A percentile compares a stretch with the other conserved stretches of the same genome.
phyloP scores from a whole-genome alignment of 306 rosid genomes.

The Cicer yamashitae region DNA sequence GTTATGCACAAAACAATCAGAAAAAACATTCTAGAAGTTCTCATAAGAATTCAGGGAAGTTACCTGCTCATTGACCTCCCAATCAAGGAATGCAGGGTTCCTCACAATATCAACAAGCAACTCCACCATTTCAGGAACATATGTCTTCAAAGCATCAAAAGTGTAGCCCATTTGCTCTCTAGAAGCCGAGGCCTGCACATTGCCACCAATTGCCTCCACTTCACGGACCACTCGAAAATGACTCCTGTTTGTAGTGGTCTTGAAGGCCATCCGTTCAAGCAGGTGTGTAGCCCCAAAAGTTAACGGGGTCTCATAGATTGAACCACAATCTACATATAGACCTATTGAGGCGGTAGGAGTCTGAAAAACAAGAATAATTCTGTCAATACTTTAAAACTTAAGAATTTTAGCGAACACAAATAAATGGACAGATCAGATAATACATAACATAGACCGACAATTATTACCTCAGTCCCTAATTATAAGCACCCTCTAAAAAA shows the following conservation, averaged over 20 bases:
- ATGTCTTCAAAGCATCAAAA: conserved; percentile 81
- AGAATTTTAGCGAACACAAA: neutral
- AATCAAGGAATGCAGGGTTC: conserved; percentile 87
- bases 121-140: conserved; percentile 95
- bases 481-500: no score
- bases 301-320: conserved; percentile 76
- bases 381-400: neutral
- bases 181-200: conserved; percentile 83
- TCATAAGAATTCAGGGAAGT: conserved; percentile 22
- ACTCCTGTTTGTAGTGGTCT: conserved; percentile 81
- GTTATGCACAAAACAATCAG: neutral
- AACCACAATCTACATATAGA: conserved; percentile 77
- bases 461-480: no score
- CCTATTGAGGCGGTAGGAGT: conserved; percentile 87
- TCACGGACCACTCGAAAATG: conserved; percentile 88
- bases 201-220: conserved; percentile 95
- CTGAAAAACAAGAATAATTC: conserved; percentile 53
- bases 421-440: neutral
- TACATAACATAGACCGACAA: neutral
- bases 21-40: neutral
- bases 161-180: conserved; percentile 96
- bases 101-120: conserved; percentile 79
- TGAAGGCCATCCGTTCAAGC: conserved; percentile 90
- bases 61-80: conserved; percentile 98
- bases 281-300: conserved; percentile 83